Base-by-base conservation (phyloP, 1,284 basidiomycete species). In the Apiotrichum montevideense region DNA sequence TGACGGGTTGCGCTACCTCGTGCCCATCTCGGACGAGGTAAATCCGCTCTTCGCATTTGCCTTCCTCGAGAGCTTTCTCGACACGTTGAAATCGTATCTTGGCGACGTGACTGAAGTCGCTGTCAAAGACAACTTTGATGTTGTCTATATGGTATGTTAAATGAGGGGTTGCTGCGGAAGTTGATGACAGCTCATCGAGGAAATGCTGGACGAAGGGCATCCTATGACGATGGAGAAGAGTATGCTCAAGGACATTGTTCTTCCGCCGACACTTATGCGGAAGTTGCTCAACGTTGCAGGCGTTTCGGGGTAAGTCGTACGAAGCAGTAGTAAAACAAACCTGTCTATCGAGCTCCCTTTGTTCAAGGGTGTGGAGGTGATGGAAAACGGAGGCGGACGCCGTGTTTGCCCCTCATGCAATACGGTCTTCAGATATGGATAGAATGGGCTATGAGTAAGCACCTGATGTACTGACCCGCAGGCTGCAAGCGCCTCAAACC, bases 171-270 rank as follows among this genome's bases (percentile, higher is more conserved):
- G 44, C 9, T 14, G 37, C 15, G 21, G 14, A 6, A 45, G 44
- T 21, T 45, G 44, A 15, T 35, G 15, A 0, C 68, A 96, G 88
- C 83, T 97, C 35, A 83, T 98, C 33, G 94, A 98, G 78, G 94
- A 98, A 77, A 95, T 91, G 59, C 80, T 98, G 44, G 94, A 97
- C 70, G 88, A 90, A 61, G 94, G 93, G 0, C 88, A 93, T 70
- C 93, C 93, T 1, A 81, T 94, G 56, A 97, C 94, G 3, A 98
- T 92, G n/a, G 91, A 92, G 62, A 82, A 87, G 9, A 95, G 91
- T 68, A 87, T 91, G 44, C 80, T 98, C 11, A 86, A 91, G 47
- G 94, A 98, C 69, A 93, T 95, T 61, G 90, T 95, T 6, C 80
- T 93, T 2, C 89, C 90, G 0, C 90, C 92, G 1, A 87, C 88